Conservation (phyloP, 495 filamentous ascomycete genomes). For the Penicillium roqueforti region DNA sequence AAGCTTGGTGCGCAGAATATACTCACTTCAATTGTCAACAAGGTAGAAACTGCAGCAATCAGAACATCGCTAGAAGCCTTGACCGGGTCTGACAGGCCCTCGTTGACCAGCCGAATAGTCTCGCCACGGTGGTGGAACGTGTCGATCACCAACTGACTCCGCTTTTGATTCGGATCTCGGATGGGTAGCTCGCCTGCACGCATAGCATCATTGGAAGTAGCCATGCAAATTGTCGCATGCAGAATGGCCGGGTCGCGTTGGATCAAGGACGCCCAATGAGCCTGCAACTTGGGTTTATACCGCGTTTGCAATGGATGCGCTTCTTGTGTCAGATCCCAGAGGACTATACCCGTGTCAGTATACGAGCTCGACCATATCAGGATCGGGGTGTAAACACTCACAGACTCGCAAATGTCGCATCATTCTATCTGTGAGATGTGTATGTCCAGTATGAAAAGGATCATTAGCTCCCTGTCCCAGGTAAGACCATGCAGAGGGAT, state of each 20-base stretch:
- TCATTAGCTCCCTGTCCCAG: slow-evolving; percentile 36
- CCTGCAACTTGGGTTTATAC: slow-evolving; percentile 36
- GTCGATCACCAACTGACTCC: slow-evolving; percentile 39
- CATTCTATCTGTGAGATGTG: slow-evolving; percentile 41
- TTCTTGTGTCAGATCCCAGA: slow-evolving; percentile 39
- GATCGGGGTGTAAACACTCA: slow-evolving; percentile 15
- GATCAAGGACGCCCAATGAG: slow-evolving; percentile 41
- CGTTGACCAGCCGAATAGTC: slow-evolving; percentile 45
- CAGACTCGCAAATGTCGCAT: slow-evolving; percentile 41
- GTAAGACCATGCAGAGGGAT: slow-evolving; percentile 23
- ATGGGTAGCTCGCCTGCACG: slow-evolving; percentile 36
- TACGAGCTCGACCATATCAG: background rate
- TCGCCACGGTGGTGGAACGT: slow-evolving; percentile 45
- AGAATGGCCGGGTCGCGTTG: slow-evolving; percentile 40
- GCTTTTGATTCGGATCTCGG: slow-evolving; percentile 33
- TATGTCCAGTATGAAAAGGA: slow-evolving; percentile 42
- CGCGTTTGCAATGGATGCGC: slow-evolving; percentile 41
- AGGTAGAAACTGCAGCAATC: slow-evolving; percentile 43
- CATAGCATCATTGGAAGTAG: slow-evolving; percentile 41
- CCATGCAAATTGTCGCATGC: slow-evolving; percentile 43
- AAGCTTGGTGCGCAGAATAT: background rate
- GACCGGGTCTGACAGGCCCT: slow-evolving; percentile 39
- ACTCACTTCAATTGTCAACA: slow-evolving; percentile 46
- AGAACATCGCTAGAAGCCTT: slow-evolving; percentile 44
- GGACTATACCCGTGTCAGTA: slow-evolving; percentile 28